Evolutionary conservation across 768 basidiomycete genomes (phyloP).

Genomic region (Boletus insuetus): DNA sequence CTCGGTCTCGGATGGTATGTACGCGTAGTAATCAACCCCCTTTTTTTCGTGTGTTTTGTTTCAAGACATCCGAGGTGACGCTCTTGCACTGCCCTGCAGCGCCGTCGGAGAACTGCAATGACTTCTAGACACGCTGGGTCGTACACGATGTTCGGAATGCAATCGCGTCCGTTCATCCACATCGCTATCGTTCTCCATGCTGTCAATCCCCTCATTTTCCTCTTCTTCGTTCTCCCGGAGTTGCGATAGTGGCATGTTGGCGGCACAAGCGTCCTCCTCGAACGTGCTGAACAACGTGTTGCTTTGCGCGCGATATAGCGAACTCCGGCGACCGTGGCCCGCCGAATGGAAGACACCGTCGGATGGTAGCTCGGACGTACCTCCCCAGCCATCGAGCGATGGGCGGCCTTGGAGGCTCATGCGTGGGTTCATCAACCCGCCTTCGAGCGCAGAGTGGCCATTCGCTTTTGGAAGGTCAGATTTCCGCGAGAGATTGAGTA

Average conservation of each 20-base stretch:
- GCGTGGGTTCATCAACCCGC: conserved; percentile 72
- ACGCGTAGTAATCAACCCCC: not conserved
- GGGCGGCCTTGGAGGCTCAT: conserved; percentile 77
- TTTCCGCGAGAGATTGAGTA: conserved; percentile 77
- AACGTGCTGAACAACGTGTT: conserved; percentile 75
- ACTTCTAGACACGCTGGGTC: conserved; percentile 45
- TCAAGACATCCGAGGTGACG: conserved; percentile 21
- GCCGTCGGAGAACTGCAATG: conserved; percentile 49
- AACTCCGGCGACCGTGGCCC: conserved; percentile 62
- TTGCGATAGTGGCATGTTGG: conserved; percentile 52
- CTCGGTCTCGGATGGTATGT: conserved; percentile 17
- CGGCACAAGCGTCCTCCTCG: conserved; percentile 40
- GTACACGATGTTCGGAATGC: conserved; percentile 27
- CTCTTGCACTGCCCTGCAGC: conserved; percentile 29
- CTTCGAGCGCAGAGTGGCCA: conserved; percentile 56
- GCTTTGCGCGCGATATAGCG: conserved; percentile 63
- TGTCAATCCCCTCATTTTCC: conserved; percentile 39
- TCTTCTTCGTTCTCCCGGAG: conserved; percentile 70
- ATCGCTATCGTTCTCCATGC: conserved; percentile 44
- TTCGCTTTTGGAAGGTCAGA: conserved; percentile 44
- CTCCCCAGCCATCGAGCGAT: conserved; percentile 76
- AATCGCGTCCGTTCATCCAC: conserved; percentile 43
- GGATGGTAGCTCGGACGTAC: conserved; percentile 30
- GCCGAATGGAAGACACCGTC: conserved; percentile 28
- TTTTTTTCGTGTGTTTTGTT: not conserved